These are phyloP conservation scores for Arbutus unedo DNA, from an alignment of 148 eudicot genomes.

Conservation along the genomic window DNA sequence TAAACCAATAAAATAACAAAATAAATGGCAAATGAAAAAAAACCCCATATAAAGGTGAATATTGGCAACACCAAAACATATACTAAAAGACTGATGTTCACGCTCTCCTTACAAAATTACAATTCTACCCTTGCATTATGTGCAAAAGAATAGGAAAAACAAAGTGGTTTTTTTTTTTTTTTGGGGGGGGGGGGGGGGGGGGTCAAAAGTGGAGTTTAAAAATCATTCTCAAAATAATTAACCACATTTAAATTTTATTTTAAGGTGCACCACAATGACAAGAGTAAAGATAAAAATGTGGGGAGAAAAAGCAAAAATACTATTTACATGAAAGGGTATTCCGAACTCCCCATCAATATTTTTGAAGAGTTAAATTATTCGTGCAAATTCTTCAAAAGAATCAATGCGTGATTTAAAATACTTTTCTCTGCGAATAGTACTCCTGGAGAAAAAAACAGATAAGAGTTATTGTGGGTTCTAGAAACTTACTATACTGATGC, in stretches of 20 bases:
- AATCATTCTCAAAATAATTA: not conserved
- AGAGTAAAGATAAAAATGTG: not conserved
- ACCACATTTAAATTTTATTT: not conserved
- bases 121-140: not conserved
- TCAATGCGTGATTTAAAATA: too few species aligned
- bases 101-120: not conserved
- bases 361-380: too few species aligned
- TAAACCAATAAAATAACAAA: slow-evolving; percentile 7
- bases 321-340: too few species aligned
- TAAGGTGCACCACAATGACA: not conserved
- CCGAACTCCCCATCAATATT: too few species aligned
- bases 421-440: too few species aligned
- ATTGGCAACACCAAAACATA: not conserved
- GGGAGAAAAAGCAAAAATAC: not conserved
- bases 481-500: slow-evolving; percentile 48
- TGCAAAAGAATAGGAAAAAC: not conserved
- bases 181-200: too few species aligned
- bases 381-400: too few species aligned
- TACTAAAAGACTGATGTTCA: not conserved
- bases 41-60: not conserved
- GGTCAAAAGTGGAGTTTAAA: not conserved
- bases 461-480: not conserved
- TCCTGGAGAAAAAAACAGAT: not conserved
- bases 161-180: not conserved
- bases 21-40: not conserved